A percentile compares a stretch with the other conserved stretches of the same genome.
These are phyloP conservation scores for Jamesozyma piceae DNA, from an alignment of 805 yeast genomes.

Conservation along the genomic window DNA sequence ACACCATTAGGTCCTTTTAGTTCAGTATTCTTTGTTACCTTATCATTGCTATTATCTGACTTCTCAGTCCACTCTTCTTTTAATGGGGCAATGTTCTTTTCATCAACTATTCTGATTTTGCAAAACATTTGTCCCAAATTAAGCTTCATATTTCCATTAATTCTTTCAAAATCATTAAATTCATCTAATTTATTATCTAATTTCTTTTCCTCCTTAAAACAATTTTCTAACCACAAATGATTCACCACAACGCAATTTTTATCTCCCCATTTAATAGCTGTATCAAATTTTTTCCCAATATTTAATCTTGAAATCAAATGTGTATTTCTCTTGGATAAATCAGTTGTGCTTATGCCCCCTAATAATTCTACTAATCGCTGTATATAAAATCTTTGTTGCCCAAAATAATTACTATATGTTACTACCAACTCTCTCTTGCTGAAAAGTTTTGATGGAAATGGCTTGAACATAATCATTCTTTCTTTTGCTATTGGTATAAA, in stretches of 20 bases:
- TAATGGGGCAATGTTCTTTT: background rate
- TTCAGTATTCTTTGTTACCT: background rate
- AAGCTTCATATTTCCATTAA: constrained; percentile 8
- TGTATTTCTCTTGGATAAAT: constrained; percentile 54
- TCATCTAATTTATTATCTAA: constrained; percentile 1
- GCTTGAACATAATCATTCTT: constrained; percentile 55
- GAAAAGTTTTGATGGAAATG: constrained; percentile 41
- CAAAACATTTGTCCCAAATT: constrained; percentile 10
- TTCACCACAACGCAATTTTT: constrained; percentile 43
- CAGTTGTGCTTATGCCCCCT: constrained; percentile 71
- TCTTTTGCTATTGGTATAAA: constrained; percentile 46
- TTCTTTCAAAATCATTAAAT: constrained; percentile 7
- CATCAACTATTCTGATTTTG: background rate
- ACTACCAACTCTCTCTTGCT: constrained; percentile 48
- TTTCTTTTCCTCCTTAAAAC: constrained; percentile 33
- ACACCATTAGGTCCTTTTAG: background rate
- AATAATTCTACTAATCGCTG: constrained; percentile 50
- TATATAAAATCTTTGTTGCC: constrained; percentile 72
- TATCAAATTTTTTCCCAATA: constrained; percentile 63
- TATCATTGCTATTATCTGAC: background rate
- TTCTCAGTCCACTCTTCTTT: background rate
- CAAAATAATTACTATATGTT: constrained; percentile 72
- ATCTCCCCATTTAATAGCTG: constrained; percentile 58
- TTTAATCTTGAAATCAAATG: constrained; percentile 62
- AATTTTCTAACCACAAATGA: constrained; percentile 84